Evolutionary conservation across 495 filamentous ascomycete species (phyloP).

Genomic region (Copromyces sp.): DNA sequence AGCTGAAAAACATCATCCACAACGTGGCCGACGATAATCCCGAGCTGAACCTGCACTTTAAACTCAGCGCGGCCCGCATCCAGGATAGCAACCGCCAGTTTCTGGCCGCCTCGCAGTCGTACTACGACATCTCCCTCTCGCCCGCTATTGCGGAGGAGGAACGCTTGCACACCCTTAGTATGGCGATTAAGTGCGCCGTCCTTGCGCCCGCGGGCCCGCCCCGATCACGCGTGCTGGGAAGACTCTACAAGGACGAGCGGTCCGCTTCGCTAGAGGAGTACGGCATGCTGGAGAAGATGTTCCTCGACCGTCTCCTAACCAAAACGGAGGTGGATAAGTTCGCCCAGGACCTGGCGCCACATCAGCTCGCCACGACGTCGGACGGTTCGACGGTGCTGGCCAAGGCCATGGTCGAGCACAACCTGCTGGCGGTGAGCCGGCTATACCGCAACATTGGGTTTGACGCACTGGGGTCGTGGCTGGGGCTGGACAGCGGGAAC

Average conservation of each 20-base stretch:
- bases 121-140: conserved; percentile 74
- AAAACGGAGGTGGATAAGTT: conserved; percentile 79
- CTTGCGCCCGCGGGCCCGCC: conserved; percentile 84
- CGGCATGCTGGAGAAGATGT: conserved; percentile 93
- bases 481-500: conserved; percentile 61
- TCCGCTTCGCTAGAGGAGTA: conserved; percentile 66
- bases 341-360: conserved; percentile 64
- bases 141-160: conserved; percentile 69
- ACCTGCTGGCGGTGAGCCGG: conserved; percentile 73
- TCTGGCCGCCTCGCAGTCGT: conserved; percentile 77
- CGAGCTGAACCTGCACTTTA: conserved; percentile 69
- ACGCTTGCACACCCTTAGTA: conserved; percentile 69
- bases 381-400: conserved; percentile 92
- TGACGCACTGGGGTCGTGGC: conserved; percentile 61
- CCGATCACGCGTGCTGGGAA: conserved; percentile 66
- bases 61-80: conserved; percentile 85
- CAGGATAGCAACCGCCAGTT: conserved; percentile 83
- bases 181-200: conserved; percentile 91
- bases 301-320: conserved; percentile 75
- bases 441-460: conserved; percentile 85
- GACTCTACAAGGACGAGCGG: conserved; percentile 90
- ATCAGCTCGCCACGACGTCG: conserved; percentile 79
- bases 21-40: conserved; percentile 59
- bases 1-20: conserved; percentile 83
- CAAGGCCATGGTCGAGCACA: conserved; percentile 92